phyloP scores from a whole-genome alignment of 768 basidiomycete genomes.

The Mycena metata region DNA sequence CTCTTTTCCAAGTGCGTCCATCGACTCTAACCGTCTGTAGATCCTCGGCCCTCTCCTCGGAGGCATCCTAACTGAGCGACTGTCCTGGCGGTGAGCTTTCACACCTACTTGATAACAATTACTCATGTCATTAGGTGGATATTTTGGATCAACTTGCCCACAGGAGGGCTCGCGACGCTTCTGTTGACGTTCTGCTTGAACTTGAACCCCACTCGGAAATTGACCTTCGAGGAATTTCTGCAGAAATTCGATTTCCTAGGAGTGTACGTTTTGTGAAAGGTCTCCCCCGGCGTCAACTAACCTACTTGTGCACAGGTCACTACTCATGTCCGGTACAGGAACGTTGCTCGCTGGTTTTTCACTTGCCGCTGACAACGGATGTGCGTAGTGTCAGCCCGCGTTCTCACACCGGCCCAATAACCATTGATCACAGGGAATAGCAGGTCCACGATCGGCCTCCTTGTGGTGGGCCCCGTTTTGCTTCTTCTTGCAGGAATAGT shows the following conservation, averaged over 20 bases:
- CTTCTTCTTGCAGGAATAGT: conserved; percentile 17
- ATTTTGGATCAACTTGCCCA: conserved; percentile 28
- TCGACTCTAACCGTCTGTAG: too few relatives aligned
- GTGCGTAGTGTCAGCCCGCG: not conserved
- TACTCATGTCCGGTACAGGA: conserved; percentile 27
- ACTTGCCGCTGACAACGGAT: conserved; percentile 26
- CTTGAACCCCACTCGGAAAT: conserved; percentile 16
- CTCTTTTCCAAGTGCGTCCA: too few relatives aligned
- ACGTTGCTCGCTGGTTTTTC: conserved; percentile 28
- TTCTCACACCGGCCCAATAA: not conserved
- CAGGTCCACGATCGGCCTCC: conserved; percentile 16
- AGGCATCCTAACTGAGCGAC: too few relatives aligned
- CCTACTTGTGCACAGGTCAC: not conserved
- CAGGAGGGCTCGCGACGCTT: conserved; percentile 24
- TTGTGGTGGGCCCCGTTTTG: conserved; percentile 19
- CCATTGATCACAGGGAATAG: conserved; percentile 10
- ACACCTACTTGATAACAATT: too few relatives aligned
- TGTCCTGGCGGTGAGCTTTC: too few relatives aligned
- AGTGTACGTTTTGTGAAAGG: conserved; percentile 15
- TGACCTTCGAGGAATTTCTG: conserved; percentile 25
- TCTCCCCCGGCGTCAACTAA: not conserved
- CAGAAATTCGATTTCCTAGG: conserved; percentile 29
- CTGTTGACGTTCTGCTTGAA: conserved; percentile 25
- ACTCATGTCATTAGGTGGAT: not conserved
- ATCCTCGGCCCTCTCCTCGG: too few relatives aligned